Evolutionary conservation across 805 yeast genomes (phyloP), one percentile per base, ranked within the genome.

Genomic region (Sungouiella thailandica): DNA sequence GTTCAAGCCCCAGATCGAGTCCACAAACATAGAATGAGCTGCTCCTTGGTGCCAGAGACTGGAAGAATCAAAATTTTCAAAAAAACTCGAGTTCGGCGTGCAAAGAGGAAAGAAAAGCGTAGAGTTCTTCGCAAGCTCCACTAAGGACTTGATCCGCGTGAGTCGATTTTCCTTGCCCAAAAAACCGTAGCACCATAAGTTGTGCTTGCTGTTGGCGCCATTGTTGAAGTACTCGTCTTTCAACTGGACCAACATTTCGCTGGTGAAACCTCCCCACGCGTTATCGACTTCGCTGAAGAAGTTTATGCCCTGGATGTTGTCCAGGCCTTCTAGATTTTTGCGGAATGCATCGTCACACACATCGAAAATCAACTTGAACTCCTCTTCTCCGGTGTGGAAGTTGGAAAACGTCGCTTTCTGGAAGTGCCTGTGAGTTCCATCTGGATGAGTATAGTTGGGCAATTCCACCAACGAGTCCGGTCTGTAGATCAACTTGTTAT

Each of bases 211-310:
- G 29, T 50, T 52, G 25, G 39, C 48, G 20, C 65, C 66, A 31
- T 52, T 56, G 28, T 60, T 62, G 46, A 80, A 62, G 46, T 73
- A 80, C 47, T 85, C 94, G 52, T 89, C 96, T 35, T 74, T 65
- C 13, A 88, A 32, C 6, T 68, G 71, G n/a, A 59, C 47, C 16
- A 88, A 37, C 41, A 78, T 44, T 29, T 68, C 66, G 25, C 60
- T 53, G 4, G 84, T 57, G 46, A 83, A 77, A 0, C 95, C 95
- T 31, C 87, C 82, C 97, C 97, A 90, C 0, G 82, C 83, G 15
- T 76, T 68, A 50, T 85, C 95, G 3, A 80, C 44, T 33, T 88
- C 96, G 0, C 83, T 72, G 2, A 80, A 49, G 0, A 85, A 31
- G 44, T 83, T 83, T 7, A 93, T 37, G 1, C 96, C 96, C 35